Evolutionary conservation across 2,329 filamentous ascomycete genomes (phyloP).

Genomic region (Ophiognomonia clavigignenti-juglandacearum): DNA sequence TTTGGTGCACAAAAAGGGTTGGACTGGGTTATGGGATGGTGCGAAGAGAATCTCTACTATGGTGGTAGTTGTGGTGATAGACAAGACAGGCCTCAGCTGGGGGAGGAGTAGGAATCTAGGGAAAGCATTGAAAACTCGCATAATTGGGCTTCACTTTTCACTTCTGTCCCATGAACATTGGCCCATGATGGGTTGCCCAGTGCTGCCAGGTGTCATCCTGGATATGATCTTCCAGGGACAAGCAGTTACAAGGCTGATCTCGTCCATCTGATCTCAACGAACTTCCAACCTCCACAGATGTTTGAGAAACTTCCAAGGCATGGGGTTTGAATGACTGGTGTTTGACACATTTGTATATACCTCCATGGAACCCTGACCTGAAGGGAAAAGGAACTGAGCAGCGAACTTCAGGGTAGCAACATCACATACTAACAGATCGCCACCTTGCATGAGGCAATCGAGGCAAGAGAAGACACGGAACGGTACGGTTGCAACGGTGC

Average conservation of each 20-base stretch:
- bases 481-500: too few relatives aligned
- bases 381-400: too few relatives aligned
- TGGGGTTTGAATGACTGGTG: not conserved
- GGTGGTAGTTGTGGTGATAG: conserved; percentile 1
- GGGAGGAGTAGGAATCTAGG: conserved; percentile 15
- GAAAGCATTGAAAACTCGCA: conserved; percentile 12
- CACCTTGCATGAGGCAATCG: too few relatives aligned
- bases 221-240: too few relatives aligned
- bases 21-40: not conserved
- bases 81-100: conserved; percentile 7
- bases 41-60: not conserved
- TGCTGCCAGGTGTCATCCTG: too few relatives aligned
- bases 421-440: too few relatives aligned
- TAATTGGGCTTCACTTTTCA: not conserved
- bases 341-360: not conserved
- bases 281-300: not conserved
- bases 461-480: too few relatives aligned
- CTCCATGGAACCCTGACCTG: not conserved
- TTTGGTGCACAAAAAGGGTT: not conserved
- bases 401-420: too few relatives aligned
- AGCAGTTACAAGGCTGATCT: too few relatives aligned
- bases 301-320: not conserved
- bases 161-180: too few relatives aligned
- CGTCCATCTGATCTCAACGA: not conserved
- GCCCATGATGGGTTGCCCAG: too few relatives aligned